Conservation (phyloP, 2,329 filamentous ascomycete species). For the Colletotrichum sp. region DNA sequence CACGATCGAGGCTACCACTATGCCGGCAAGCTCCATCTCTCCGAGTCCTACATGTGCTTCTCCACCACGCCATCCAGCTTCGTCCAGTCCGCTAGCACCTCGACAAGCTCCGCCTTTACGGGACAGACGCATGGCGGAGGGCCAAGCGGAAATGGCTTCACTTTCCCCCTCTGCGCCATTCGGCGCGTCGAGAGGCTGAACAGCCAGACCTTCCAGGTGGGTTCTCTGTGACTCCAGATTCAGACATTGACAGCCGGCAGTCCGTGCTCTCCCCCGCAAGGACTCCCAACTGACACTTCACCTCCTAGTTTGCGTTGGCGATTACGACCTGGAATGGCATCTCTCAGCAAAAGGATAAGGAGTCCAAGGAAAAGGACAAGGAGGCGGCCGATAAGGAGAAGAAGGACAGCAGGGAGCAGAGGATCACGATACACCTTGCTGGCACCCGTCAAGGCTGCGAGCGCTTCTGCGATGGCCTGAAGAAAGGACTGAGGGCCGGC, state of each 20-base stretch:
- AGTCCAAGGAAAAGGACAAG: slow-evolving; percentile 44
- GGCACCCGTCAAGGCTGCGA: slow-evolving; percentile 90
- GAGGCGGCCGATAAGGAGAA: slow-evolving; percentile 35
- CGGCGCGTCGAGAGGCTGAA: slow-evolving; percentile 90
- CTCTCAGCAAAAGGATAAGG: slow-evolving; percentile 59
- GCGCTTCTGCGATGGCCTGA: slow-evolving; percentile 93
- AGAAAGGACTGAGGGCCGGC: slow-evolving; percentile 83
- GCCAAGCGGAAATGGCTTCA: slow-evolving; percentile 94
- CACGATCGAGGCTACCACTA: slow-evolving; percentile 83
- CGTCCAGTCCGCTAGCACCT: slow-evolving; percentile 76
- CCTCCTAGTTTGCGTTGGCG: slow-evolving; percentile 77
- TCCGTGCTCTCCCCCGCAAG: neutral
- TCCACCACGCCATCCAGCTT: slow-evolving; percentile 93
- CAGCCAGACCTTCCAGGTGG: slow-evolving; percentile 83
- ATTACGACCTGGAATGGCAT: slow-evolving; percentile 94
- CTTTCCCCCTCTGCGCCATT: slow-evolving; percentile 88
- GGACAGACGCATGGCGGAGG: slow-evolving; percentile 93
- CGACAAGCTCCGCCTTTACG: slow-evolving; percentile 82
- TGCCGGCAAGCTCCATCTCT: slow-evolving; percentile 89
- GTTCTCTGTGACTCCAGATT: neutral
- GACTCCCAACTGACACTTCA: neutral
- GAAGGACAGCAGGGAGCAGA: slow-evolving; percentile 67
- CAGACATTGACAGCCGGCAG: neutral
- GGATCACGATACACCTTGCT: slow-evolving; percentile 89
- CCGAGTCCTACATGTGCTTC: slow-evolving; percentile 95